These are phyloP conservation scores for Sporisorium iseilematis-ciliati DNA, from an alignment of 1,284 basidiomycete species.

Conservation along the genomic window DNA sequence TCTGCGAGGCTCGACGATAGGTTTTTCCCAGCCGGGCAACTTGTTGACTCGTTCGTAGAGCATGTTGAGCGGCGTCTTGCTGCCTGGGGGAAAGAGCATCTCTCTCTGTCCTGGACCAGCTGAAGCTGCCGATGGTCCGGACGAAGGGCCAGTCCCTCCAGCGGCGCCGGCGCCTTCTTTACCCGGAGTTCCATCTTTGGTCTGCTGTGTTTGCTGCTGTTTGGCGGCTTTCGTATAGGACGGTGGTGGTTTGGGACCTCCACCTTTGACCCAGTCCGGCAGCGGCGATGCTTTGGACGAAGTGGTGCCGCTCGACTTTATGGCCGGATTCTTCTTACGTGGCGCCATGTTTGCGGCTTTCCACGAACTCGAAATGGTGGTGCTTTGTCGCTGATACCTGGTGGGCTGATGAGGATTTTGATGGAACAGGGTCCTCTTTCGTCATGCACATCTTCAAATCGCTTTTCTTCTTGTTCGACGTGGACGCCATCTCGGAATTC, in stretches of 20 bases:
- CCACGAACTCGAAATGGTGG: background rate
- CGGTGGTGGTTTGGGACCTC: conserved; percentile 57
- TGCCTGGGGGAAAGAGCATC: conserved; percentile 67
- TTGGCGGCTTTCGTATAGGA: conserved; percentile 55
- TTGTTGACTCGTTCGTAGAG: conserved; percentile 68
- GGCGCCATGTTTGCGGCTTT: conserved; percentile 52
- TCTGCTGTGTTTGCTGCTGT: conserved; percentile 26
- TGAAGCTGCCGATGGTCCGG: conserved; percentile 1
- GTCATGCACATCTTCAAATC: background rate
- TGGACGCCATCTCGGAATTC: background rate
- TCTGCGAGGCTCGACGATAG: conserved; percentile 59
- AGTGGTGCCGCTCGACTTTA: conserved; percentile 67
- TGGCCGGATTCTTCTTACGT: conserved; percentile 64
- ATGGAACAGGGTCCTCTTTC: background rate
- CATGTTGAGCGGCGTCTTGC: conserved; percentile 69
- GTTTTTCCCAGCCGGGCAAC: conserved; percentile 66
- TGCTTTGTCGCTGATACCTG: background rate
- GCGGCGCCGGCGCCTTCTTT: background rate
- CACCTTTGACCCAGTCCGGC: conserved; percentile 69
- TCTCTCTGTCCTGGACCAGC: conserved; percentile 25
- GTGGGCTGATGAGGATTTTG: background rate
- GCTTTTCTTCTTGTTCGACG: background rate
- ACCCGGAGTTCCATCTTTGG: conserved; percentile 13
- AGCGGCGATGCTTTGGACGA: conserved; percentile 67
- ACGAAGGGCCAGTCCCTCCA: conserved; percentile 10